Base-by-base conservation (phyloP, 2,329 filamentous ascomycete species). In the Colletotrichum orbiculare region DNA sequence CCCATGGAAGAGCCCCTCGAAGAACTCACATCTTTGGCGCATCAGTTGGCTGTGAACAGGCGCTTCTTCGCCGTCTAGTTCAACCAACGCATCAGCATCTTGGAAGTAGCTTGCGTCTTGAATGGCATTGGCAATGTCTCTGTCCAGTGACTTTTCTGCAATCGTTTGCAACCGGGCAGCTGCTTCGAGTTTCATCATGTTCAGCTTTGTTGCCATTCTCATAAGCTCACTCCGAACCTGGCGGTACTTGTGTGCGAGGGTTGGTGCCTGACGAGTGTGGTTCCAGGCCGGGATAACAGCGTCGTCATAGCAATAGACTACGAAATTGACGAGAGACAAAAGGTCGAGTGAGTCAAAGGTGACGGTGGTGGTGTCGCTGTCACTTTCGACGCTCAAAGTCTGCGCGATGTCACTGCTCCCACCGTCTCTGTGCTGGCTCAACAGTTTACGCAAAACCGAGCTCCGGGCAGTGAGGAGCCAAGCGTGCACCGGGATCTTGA, bases 11-110 rank as follows among this genome's bases (percentile, higher is more conserved):
- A 99, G 83, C 1, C 91, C 92, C 68, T 95, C 84, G 69, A 99
- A 99, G 83, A 97, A 99, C 0, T 93, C 94, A 71, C 94, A 97
- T 69, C 96, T 85, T 71, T 90, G 89, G 69, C 93, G 94, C 41
- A 97, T 76, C 4, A 98, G 77, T 5, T 89, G 83, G 68, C 93
- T 95, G 72, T 99, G 96, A 1, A 91, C 89, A 12, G 82, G 80
- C 39, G 94, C 79, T 35, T 89, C 89, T n/a, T 87, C 86, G 25
- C 89, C 91, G 64, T 92, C 88, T 10, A 98, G 83, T 69, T 97
- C 89, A 15, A 98, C 81, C 6, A 95, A 75, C 7, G 93, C 85
- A 75, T 99, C 94, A 3, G 89, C 91, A 72, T 93, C 91, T 7
- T 91, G 87, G 68, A 96, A 95, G 73, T 93, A 97, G 0, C 79